phyloP scores from a whole-genome alignment of 371 early-diverging fungal species.

The Lichtheimia hyalospora region DNA sequence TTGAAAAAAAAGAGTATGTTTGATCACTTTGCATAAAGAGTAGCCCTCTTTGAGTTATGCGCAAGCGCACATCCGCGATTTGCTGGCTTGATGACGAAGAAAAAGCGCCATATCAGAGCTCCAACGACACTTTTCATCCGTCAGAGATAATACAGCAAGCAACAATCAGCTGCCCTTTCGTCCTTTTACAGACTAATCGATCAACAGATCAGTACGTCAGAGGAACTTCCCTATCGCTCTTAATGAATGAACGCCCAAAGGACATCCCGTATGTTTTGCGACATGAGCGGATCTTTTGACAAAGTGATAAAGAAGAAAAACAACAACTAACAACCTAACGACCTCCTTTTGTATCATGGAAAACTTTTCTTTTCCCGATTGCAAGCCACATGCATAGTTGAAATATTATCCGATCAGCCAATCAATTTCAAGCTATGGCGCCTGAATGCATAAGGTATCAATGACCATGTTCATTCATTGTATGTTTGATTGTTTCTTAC shows the following conservation, averaged over 20 bases:
- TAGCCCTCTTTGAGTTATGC: constrained; percentile 16
- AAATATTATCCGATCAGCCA: too few species aligned
- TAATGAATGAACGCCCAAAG: not conserved
- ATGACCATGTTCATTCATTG: too few species aligned
- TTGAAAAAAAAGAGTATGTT: constrained; percentile 2
- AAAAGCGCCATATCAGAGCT: not conserved
- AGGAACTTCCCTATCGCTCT: constrained; percentile 17
- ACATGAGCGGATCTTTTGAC: constrained; percentile 16
- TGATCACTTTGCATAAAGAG: constrained; percentile 10
- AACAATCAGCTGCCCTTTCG: constrained; percentile 9
- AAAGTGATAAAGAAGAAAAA: constrained; percentile 12
- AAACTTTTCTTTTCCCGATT: not conserved
- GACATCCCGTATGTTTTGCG: constrained; percentile 14
- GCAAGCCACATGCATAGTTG: not conserved
- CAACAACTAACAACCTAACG: not conserved
- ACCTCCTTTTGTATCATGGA: not conserved
- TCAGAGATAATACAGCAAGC: not conserved
- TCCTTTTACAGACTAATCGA: constrained; percentile 9
- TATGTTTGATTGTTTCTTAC: too few species aligned
- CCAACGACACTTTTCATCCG: constrained; percentile 5
- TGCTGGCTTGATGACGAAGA: constrained; percentile 11
- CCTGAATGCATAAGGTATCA: too few species aligned
- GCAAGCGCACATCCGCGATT: constrained; percentile 14
- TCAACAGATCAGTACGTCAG: constrained; percentile 16
- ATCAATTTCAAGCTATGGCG: not conserved